These are phyloP conservation scores for Globisporangium ultimum DNA, from an alignment of 352 stramenopile genomes.

Conservation along the genomic window DNA sequence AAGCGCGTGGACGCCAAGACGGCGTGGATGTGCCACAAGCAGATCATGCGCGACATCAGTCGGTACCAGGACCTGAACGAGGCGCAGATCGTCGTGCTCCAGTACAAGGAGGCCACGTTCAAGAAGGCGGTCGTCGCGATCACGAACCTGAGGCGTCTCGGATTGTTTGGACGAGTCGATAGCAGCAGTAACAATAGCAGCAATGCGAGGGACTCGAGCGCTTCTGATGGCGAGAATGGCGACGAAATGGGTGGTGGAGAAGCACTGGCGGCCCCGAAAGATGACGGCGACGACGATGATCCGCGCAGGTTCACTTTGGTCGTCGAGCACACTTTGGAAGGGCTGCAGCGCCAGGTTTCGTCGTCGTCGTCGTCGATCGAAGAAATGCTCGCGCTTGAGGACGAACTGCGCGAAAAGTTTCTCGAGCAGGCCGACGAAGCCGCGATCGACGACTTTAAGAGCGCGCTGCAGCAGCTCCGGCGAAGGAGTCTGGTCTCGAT, in stretches of 20 bases:
- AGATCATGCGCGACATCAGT: conserved; percentile 78
- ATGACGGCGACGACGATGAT: conserved; percentile 3
- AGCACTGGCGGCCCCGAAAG: neutral
- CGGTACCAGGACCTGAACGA: conserved; percentile 66
- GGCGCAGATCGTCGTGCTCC: conserved; percentile 56
- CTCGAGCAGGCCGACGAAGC: conserved; percentile 53
- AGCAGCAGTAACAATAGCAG: neutral
- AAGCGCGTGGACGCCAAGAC: conserved; percentile 74
- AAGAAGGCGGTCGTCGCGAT: conserved; percentile 66
- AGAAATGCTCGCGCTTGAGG: conserved; percentile 53
- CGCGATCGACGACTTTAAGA: conserved; percentile 69
- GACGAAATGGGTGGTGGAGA: conserved; percentile 1
- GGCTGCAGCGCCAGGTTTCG: conserved; percentile 2
- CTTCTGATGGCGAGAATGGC: neutral
- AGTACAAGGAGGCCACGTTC: conserved; percentile 67
- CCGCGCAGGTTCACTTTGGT: conserved; percentile 32
- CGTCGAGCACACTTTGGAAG: conserved; percentile 29
- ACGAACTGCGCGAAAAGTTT: conserved; percentile 61
- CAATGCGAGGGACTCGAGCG: neutral
- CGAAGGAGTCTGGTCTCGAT: conserved; percentile 26
- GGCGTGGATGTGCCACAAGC: conserved; percentile 71
- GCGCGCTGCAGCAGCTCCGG: conserved; percentile 55
- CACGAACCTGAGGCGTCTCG: conserved; percentile 41
- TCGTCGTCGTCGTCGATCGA: conserved; percentile 5
- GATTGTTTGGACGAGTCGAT: conserved; percentile 7